Conservation (phyloP, 2,329 filamentous ascomycete genomes). For the Ophiostoma montium region DNA sequence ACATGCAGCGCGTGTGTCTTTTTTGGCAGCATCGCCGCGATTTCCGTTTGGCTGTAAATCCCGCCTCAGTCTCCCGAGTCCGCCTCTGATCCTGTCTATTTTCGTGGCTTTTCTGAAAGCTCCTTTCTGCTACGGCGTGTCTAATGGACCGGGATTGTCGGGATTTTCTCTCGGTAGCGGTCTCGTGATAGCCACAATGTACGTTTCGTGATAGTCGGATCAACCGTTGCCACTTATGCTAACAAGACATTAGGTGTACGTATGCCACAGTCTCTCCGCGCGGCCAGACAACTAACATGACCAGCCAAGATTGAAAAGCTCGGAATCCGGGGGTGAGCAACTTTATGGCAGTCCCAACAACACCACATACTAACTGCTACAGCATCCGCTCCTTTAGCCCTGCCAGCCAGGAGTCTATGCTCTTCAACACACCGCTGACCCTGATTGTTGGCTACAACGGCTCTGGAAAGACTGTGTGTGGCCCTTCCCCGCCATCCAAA, state of each 20-base stretch:
- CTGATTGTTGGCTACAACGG: constrained; percentile 96
- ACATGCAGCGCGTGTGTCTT: not conserved
- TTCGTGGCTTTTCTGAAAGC: no score
- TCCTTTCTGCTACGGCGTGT: not conserved
- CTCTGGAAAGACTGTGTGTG: constrained; percentile 65
- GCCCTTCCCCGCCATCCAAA: not conserved
- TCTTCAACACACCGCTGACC: constrained; percentile 81
- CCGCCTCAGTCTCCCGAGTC: not conserved
- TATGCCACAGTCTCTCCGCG: not conserved
- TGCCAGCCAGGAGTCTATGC: constrained; percentile 57
- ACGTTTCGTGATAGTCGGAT: not conserved
- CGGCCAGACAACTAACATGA: not conserved
- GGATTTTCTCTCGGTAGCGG: not conserved
- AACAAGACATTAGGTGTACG: not conserved
- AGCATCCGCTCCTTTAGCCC: constrained; percentile 69
- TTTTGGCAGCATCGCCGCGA: not conserved
- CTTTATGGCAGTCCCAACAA: not conserved
- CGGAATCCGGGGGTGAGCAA: constrained; percentile 14
- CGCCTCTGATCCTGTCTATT: no score
- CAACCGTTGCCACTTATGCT: not conserved
- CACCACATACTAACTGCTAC: not conserved
- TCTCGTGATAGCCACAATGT: not conserved
- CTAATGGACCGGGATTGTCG: not conserved
- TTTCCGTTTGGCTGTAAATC: not conserved
- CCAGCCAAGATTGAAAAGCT: constrained; percentile 17